phyloP scores from a whole-genome alignment of 192 early-diverging fungal genomes.

The Backusella parvicylindrica region DNA sequence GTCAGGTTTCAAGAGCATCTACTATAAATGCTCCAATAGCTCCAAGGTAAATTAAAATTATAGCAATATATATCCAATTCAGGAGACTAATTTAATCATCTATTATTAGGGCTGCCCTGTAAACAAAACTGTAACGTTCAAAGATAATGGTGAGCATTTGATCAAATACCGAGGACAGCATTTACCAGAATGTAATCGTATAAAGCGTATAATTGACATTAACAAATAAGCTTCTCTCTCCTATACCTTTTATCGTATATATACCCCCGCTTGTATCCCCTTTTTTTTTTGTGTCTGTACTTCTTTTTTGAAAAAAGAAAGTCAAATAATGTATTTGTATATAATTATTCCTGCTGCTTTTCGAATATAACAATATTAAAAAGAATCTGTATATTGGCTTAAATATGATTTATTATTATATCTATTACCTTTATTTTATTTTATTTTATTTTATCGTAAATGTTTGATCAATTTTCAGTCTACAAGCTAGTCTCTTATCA shows the following conservation, averaged over 20 bases:
- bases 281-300: background rate
- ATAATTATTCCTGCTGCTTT: constrained; percentile 10
- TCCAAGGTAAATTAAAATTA: constrained; percentile 33
- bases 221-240: background rate
- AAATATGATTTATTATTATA: background rate
- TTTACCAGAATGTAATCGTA: constrained; percentile 44
- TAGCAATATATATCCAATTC: background rate
- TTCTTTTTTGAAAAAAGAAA: constrained; percentile 5
- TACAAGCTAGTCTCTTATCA: no score
- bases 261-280: background rate
- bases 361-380: constrained; percentile 1
- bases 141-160: constrained; percentile 46
- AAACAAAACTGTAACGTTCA: constrained; percentile 56
- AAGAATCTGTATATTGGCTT: background rate
- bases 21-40: constrained; percentile 42
- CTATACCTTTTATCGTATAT: background rate
- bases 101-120: constrained; percentile 37
- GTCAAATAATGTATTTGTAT: constrained; percentile 7
- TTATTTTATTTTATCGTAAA: background rate
- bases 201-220: constrained; percentile 43
- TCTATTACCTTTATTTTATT: background rate
- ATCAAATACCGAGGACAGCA: constrained; percentile 57
- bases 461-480: background rate
- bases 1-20: constrained; percentile 37
- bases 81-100: background rate